phyloP scores from a whole-genome alignment of 805 yeast species.

The Wickerhamomyces ciferrii region DNA sequence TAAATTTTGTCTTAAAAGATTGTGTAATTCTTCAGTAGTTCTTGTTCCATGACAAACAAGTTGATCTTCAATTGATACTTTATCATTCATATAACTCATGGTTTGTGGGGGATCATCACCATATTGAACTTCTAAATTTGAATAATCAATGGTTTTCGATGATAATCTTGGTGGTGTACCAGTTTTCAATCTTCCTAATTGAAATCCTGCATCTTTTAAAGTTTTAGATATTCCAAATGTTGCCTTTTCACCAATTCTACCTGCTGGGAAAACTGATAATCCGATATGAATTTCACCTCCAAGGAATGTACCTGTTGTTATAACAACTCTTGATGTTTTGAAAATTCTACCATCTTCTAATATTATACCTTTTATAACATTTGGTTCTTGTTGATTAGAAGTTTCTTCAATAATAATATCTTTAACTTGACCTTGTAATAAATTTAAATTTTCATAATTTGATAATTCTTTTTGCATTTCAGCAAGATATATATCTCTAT shows the following conservation, averaged over 20 bases:
- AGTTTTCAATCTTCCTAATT: constrained; percentile 85
- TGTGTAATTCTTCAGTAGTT: constrained; percentile 74
- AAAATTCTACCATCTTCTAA: constrained; percentile 62
- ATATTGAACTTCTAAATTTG: constrained; percentile 56
- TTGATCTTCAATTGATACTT: constrained; percentile 56
- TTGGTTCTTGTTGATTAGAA: constrained; percentile 6
- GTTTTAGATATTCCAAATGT: constrained; percentile 86
- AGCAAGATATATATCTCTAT: constrained; percentile 66
- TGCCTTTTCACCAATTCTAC: constrained; percentile 89
- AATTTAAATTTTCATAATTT: constrained; percentile 46
- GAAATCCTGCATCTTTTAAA: constrained; percentile 69
- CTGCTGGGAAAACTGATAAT: constrained; percentile 72
- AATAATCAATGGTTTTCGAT: constrained; percentile 64
- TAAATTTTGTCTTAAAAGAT: constrained; percentile 60
- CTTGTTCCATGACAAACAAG: constrained; percentile 69
- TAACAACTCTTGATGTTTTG: constrained; percentile 62
- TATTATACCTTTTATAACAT: constrained; percentile 62
- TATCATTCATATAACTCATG: constrained; percentile 78
- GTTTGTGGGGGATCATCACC: constrained; percentile 88
- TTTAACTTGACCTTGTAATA: constrained; percentile 71
- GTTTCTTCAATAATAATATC: constrained; percentile 65
- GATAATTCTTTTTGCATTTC: constrained; percentile 73
- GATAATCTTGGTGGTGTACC: constrained; percentile 95
- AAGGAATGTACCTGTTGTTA: constrained; percentile 93
- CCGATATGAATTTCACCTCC: constrained; percentile 96